A percentile compares a stretch with the other conserved stretches of the same genome.
These are phyloP conservation scores for Hyphopichia buzzinii DNA, from an alignment of 1,139 yeast species.

Conservation along the genomic window DNA sequence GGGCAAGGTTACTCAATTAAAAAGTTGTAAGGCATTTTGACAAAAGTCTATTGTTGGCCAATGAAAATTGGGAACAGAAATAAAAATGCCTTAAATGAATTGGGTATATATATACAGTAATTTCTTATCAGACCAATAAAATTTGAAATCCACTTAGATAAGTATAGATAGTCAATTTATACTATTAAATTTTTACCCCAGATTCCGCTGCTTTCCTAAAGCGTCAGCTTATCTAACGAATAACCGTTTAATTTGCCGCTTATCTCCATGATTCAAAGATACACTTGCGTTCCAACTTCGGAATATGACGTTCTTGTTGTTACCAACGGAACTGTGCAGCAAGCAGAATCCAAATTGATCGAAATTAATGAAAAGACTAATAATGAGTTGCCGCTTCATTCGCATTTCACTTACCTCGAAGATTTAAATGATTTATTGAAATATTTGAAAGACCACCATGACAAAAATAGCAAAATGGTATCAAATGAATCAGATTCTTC, in stretches of 20 bases:
- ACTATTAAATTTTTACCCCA: no score
- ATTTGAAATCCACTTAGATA: background rate
- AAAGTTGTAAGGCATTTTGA: conserved; percentile 3
- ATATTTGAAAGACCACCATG: conserved; percentile 10
- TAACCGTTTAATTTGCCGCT: background rate
- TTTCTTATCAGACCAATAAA: conserved; percentile 5
- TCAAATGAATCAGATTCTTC: background rate
- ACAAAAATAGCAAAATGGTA: conserved; percentile 5
- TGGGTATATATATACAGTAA: background rate
- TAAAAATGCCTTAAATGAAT: background rate
- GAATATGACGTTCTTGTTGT: conserved; percentile 36
- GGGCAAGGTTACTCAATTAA: background rate
- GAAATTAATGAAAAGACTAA: conserved; percentile 24
- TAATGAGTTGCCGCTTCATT: conserved; percentile 25
- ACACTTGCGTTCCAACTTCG: conserved; percentile 31
- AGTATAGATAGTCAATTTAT: no score
- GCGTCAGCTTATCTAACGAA: no score
- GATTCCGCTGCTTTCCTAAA: background rate
- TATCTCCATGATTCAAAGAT: conserved; percentile 42
- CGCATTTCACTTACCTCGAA: conserved; percentile 26
- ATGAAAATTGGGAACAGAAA: no score
- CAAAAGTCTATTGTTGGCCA: background rate
- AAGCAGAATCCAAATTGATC: conserved; percentile 27
- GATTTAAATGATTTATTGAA: conserved; percentile 24
- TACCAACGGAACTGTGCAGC: conserved; percentile 33